Evolutionary conservation across 2,329 filamentous ascomycete genomes (phyloP), one percentile per base, ranked within the genome.

Genomic region (Trichophyton benhamiae): DNA sequence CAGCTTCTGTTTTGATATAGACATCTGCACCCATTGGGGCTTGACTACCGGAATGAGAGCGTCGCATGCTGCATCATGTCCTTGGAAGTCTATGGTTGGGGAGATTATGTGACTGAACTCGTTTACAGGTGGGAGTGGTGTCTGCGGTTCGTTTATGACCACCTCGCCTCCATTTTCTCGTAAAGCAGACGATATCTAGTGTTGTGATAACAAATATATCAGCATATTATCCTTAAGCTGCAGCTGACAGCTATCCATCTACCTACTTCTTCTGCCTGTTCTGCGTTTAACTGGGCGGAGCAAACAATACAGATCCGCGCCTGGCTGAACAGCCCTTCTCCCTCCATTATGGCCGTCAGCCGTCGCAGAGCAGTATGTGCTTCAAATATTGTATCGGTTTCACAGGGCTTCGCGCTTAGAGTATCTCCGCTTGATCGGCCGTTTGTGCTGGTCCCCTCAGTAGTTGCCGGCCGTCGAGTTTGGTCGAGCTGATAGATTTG

Each of bases 61-160:
- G 57, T 89, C 87, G 65, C 87, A 81, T 0, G 89, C 86, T 64
- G 83, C 81, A 63, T 83, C 79, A 72, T 94, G 97, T 68, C 92
- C 85, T n/a, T 89, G 86, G 68, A 99, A 99, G 72, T 99, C 91
- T 74, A 90, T 88, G 0, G 88, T 92, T 62, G 86, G 84, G 61
- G 91, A 82, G 65, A 89, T 78, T 63, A 89, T 82, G 71, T 88
- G 85, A 5, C 82, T 85, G 63, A 84, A 77, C 60, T 79, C 72
- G 49, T 73, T 68, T n/a, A 58, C 70, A 2, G 74, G 66, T 15
- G 72, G 71, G 42, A 73, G 71, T 13, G 71, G 65, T 13, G 71
- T 69, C 8, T 72, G 72, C 2, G 72, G 69, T 46, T 75, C 64
- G 64, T 75, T 73, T 36, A 77, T 71, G 41, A 78, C 66, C 13